These are phyloP conservation scores for Tubosaeta brunneosetosa DNA, from an alignment of 768 basidiomycete genomes.

Conservation along the genomic window DNA sequence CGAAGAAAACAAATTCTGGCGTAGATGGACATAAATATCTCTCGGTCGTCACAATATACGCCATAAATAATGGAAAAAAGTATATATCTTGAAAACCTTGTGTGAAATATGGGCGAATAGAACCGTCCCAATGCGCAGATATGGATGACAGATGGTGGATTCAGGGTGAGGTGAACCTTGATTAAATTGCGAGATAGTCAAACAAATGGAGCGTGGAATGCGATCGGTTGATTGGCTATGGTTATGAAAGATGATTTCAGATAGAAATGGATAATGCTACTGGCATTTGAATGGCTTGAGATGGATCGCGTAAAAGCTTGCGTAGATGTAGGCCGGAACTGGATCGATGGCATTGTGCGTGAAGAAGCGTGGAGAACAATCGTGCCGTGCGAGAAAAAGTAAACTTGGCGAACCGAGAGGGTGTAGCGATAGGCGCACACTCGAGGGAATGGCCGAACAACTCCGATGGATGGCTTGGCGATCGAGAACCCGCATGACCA, in stretches of 20 bases:
- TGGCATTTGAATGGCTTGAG: constrained; percentile 12
- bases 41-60: constrained; percentile 24
- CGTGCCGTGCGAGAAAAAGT: constrained; percentile 11
- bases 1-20: constrained; percentile 11
- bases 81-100: constrained; percentile 14
- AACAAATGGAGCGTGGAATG: constrained; percentile 31
- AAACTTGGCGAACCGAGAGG: constrained; percentile 9
- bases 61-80: constrained; percentile 23
- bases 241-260: constrained; percentile 16
- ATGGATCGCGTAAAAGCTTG: constrained; percentile 7
- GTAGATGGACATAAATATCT: constrained; percentile 31
- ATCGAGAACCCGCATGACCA: constrained; percentile 9
- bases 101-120: constrained; percentile 17
- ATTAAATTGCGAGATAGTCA: constrained; percentile 20
- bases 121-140: constrained; percentile 28
- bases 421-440: constrained; percentile 11
- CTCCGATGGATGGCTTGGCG: constrained; percentile 1
- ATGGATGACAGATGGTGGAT: constrained; percentile 23
- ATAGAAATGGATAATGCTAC: constrained; percentile 17
- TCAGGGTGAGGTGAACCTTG: constrained; percentile 9
- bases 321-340: constrained; percentile 10
- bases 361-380: constrained; percentile 11
- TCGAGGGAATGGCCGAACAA: constrained; percentile 4
- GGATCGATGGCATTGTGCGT: constrained; percentile 13
- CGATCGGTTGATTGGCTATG: constrained; percentile 20